phyloP scores from a whole-genome alignment of 140 eudicot genomes.

The Stevia rebaudiana region DNA sequence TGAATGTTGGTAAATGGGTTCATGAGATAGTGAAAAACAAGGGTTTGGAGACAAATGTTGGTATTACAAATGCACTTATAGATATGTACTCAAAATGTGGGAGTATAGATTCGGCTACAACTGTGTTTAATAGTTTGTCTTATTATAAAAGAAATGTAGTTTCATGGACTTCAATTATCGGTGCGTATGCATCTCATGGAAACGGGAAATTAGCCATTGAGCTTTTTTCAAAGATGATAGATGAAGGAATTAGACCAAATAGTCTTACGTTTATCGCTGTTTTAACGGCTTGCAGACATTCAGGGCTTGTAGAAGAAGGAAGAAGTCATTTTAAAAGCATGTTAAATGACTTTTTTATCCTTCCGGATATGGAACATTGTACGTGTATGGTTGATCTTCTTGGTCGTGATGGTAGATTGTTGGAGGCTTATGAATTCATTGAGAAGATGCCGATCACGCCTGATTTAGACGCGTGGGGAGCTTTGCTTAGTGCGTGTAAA shows the following conservation, averaged over 20 bases:
- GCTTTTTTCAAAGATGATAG: constrained; percentile 37
- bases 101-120: constrained; percentile 35
- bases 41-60: constrained; percentile 31
- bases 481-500: constrained; percentile 5
- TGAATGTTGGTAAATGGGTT: constrained; percentile 46
- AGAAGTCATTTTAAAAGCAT: constrained; percentile 38
- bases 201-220: constrained; percentile 26
- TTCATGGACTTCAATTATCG: constrained; percentile 52
- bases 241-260: constrained; percentile 38
- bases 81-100: constrained; percentile 79
- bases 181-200: constrained; percentile 57
- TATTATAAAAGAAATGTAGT: too few relatives aligned
- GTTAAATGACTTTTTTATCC: constrained; percentile 34
- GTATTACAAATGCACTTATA: constrained; percentile 43
- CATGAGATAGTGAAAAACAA: constrained; percentile 35
- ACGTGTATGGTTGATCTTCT: constrained; percentile 1
- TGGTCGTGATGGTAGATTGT: constrained; percentile 13
- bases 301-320: constrained; percentile 46
- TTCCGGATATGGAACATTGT: constrained; percentile 40
- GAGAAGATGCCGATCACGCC: background rate
- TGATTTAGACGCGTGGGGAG: background rate
- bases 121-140: constrained; percentile 39
- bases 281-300: constrained; percentile 49
- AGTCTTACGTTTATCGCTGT: constrained; percentile 38
- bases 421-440: constrained; percentile 33